Conservation (phyloP, 1,284 basidiomycete species). For the Ustilago tritici region DNA sequence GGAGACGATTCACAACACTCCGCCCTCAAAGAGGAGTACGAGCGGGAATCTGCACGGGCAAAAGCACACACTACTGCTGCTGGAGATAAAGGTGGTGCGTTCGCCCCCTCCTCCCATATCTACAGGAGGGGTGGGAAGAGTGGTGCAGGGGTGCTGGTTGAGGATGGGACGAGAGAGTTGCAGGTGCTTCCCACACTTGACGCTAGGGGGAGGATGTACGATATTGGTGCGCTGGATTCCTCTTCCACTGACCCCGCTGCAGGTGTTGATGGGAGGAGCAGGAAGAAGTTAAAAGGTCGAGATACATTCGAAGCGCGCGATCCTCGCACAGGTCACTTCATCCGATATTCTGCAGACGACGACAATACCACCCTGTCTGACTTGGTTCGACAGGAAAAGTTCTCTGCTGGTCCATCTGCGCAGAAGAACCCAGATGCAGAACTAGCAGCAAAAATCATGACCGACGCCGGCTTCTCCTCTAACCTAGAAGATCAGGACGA, state of each 20-base stretch:
- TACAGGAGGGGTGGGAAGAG: background rate
- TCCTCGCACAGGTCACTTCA: constrained; percentile 73
- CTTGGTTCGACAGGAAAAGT: constrained; percentile 90
- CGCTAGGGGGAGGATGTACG: constrained; percentile 86
- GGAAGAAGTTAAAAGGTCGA: constrained; percentile 79
- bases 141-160: constrained; percentile 16
- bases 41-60: constrained; percentile 75
- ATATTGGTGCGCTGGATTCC: constrained; percentile 79
- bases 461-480: constrained; percentile 82
- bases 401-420: constrained; percentile 86
- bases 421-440: constrained; percentile 92
- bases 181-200: constrained; percentile 92
- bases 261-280: constrained; percentile 6
- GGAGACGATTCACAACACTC: constrained; percentile 77
- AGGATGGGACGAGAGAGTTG: constrained; percentile 71
- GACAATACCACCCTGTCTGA: constrained; percentile 87
- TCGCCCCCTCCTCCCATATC: constrained; percentile 19
- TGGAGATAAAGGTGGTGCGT: constrained; percentile 62
- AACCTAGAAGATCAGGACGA: constrained; percentile 92
- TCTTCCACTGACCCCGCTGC: constrained; percentile 56
- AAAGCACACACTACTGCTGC: constrained; percentile 54
- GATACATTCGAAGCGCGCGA: constrained; percentile 85
- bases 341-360: constrained; percentile 75
- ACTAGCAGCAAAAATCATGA: constrained; percentile 86
- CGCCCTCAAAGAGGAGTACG: constrained; percentile 84